Evolutionary conservation across 495 filamentous ascomycete species (phyloP).

Genomic region (Xylaria longipes): DNA sequence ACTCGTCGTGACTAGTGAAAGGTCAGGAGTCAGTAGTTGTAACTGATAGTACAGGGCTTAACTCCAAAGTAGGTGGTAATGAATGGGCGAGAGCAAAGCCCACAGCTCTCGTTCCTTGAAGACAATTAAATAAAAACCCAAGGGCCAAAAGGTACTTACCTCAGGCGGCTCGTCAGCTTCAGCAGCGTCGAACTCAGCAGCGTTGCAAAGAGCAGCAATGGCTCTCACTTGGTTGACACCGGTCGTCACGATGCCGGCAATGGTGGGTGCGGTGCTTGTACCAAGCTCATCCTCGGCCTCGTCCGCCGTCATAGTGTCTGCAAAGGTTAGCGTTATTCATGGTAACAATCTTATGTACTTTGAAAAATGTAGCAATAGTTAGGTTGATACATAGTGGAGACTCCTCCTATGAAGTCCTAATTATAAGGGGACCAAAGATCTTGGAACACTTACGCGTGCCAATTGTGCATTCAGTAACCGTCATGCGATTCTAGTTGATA

Average conservation of each 20-base stretch:
- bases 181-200: conserved; percentile 69
- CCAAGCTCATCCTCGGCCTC: conserved; percentile 47
- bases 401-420: background rate
- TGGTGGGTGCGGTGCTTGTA: conserved; percentile 32
- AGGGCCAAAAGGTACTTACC: background rate
- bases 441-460: conserved; percentile 35
- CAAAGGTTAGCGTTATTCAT: background rate
- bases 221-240: conserved; percentile 56
- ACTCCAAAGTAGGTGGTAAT: background rate
- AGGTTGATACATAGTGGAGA: background rate
- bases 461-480: conserved; percentile 61
- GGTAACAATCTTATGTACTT: background rate
- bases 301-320: conserved; percentile 46
- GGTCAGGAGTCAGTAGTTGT: background rate
- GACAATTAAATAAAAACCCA: no score
- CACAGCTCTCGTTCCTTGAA: background rate
- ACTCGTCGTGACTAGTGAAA: conserved; percentile 55
- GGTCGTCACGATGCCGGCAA: conserved; percentile 42
- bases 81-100: background rate
- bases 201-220: conserved; percentile 69
- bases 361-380: background rate
- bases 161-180: conserved; percentile 58
- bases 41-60: background rate
- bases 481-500: conserved; percentile 61
- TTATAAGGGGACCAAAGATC: background rate